Evolutionary conservation across 192 early-diverging fungal genomes (phyloP).

Genomic region (Coemansia sp.): DNA sequence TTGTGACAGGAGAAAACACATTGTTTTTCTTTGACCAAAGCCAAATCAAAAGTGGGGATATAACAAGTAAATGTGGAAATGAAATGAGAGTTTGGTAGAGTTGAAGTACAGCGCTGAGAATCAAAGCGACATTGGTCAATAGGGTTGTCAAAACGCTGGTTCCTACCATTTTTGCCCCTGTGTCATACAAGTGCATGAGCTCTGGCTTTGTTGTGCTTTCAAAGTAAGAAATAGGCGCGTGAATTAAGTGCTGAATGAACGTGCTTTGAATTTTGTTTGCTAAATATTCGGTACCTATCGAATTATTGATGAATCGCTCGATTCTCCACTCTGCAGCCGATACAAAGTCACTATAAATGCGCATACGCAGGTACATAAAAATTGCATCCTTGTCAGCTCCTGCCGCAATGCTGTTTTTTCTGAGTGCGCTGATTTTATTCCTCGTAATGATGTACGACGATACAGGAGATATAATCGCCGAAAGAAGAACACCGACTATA

Average conservation of each 20-base stretch:
- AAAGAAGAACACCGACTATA: constrained; percentile 11
- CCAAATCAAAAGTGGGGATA: constrained; percentile 16
- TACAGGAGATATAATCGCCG: constrained; percentile 21
- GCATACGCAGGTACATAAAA: constrained; percentile 18
- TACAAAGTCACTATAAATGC: constrained; percentile 4
- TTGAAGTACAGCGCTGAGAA: constrained; percentile 5
- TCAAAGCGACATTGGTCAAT: constrained; percentile 5
- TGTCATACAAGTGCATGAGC: constrained; percentile 13
- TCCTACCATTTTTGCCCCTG: constrained; percentile 11
- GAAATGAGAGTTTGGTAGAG: constrained; percentile 14
- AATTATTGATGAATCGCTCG: neutral
- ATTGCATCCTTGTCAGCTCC: constrained; percentile 3
- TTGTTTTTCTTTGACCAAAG: neutral
- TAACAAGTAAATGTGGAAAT: constrained; percentile 19
- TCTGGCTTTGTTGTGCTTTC: constrained; percentile 29
- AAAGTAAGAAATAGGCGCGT: constrained; percentile 39
- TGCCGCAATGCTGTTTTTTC: constrained; percentile 5
- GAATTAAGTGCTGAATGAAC: constrained; percentile 22
- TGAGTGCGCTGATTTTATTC: constrained; percentile 19
- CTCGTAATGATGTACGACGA: constrained; percentile 17
- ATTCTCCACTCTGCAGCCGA: neutral
- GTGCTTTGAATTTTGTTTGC: constrained; percentile 6
- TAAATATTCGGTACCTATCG: constrained; percentile 4
- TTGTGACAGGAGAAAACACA: constrained; percentile 1
- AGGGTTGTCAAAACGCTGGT: constrained; percentile 10